Evolutionary conservation across 352 stramenopile genomes (phyloP), one percentile per base, ranked within the genome.

Genomic region (Aphanomyces euteiches): DNA sequence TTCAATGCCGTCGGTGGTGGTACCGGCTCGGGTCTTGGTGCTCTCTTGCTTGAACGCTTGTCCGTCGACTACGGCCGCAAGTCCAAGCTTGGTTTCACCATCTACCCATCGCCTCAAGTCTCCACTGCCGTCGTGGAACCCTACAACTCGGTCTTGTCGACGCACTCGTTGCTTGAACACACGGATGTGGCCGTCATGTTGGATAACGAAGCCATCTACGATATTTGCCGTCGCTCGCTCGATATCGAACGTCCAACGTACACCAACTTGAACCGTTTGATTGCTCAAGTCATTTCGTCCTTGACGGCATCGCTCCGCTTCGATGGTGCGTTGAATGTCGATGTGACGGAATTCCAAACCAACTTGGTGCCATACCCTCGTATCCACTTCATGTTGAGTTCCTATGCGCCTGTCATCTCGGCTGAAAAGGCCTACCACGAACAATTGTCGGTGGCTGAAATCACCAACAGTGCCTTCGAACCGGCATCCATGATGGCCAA

Each of bases 361-460:
- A 99, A 99, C 88, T 79, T 99, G 78, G 97, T 99, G 67, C 96
- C 97, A 39, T 99, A 99, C 87, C 97, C 97, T 60, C 95, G 96
- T 72, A 98, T 99, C 81, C 97, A 99, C 85, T 99, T 99, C 81
- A 98, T 99, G 94, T 86, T 99, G 37, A 98, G 89, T 56, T 98
- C 95, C 53, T 99, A 99, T 77, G 97, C 97, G 45, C 97, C 97
- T 6, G 90, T 99, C 56, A 99, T 99, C 74, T 98, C 93, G 50
- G 90, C 92, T 10, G 95, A 99, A 79, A 99, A 99, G 83, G 96
- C 95, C 34, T 98, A 98, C 83, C 83, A 99, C 82, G 96, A 99
- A 80, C 87, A 97, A 69, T 81, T 99, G 4, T 98, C 94, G 12
- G 97, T 99, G 36, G 90, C 95, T 1, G 96, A 99, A 79, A 99